Evolutionary conservation across 129 eudicot genomes (phyloP), one percentile per base, ranked within the genome.

Genomic region (Erigeron canadensis): DNA sequence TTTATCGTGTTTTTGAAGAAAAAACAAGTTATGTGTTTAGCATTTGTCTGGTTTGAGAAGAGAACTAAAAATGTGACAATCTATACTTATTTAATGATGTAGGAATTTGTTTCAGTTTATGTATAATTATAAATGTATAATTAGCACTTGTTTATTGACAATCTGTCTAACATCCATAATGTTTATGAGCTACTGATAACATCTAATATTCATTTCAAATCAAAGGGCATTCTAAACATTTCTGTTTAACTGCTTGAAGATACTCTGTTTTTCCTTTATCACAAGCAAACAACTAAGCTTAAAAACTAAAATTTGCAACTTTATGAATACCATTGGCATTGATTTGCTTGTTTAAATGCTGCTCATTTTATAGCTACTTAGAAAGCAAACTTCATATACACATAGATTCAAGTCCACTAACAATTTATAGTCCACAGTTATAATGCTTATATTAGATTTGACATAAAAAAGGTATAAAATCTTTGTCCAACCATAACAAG

Each of bases 381-480:
- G 11, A 19, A 16, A 7, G 11, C 8, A 18, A 38, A 63, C 8
- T 7, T 40, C 67, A 2, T 9, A 2, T 9, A 63, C 10, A 37
- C 43, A 12, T 61, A 13, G 4, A 12, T 61, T 37, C 66, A 63
- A 39, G 22, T 38, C 17, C 48, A 67, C 6, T 19, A 22, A 56
- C 4, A n/a, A 56, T 19, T 70, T 51, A 69, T 28, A 38, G 34
- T 8, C 56, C 42, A 19, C 18, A 22, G 10, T 58, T 41, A 59
- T 12, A 4, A 16, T 6, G 40, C 56, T 10, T 34, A 21, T 21
- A 22, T 42, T 8, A 41, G 16, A 40, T 56, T 23, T 57, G 75
- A 71, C n/a, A 42, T 61, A 21, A 21, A 61, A 40, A 59, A 11
- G 38, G 65, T 62, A 77, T 41, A 77, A 77, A 69, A 77, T 69